phyloP scores from a whole-genome alignment of 768 basidiomycete genomes.

The Pleurotus citrinopileatus region DNA sequence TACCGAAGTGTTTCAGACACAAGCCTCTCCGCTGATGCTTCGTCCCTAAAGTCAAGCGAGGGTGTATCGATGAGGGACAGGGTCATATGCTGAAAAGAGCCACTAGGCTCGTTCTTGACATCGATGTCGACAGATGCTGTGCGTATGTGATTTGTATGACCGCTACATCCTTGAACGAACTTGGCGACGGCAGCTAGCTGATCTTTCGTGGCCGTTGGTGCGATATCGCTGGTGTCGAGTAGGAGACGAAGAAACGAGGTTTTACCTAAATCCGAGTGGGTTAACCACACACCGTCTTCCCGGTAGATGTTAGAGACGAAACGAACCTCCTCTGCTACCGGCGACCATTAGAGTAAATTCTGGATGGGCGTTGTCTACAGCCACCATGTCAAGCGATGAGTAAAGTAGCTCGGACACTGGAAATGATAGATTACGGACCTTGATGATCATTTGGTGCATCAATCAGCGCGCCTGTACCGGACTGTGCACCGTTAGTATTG shows the following conservation, averaged over 20 bases:
- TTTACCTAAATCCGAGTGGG: slow-evolving; percentile 57
- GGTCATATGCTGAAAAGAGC: slow-evolving; percentile 45
- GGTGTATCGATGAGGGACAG: slow-evolving; percentile 83
- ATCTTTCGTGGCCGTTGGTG: slow-evolving; percentile 60
- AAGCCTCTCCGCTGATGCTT: slow-evolving; percentile 57
- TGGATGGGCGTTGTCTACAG: slow-evolving; percentile 1
- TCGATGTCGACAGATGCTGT: slow-evolving; percentile 71
- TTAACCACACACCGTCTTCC: slow-evolving; percentile 15
- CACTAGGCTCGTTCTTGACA: slow-evolving; percentile 47
- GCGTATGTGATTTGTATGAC: slow-evolving; percentile 72
- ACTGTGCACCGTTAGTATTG: not conserved
- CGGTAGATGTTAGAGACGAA: slow-evolving; percentile 12
- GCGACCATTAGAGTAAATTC: slow-evolving; percentile 70
- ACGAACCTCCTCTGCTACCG: slow-evolving; percentile 68
- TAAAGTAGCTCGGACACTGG: not conserved
- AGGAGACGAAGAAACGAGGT: slow-evolving; percentile 84
- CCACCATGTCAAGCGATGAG: not conserved
- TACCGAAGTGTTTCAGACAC: slow-evolving; percentile 67
- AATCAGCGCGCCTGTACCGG: slow-evolving; percentile 4
- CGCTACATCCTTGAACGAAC: slow-evolving; percentile 73
- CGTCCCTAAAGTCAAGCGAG: slow-evolving; percentile 72
- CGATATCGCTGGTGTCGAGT: slow-evolving; percentile 75
- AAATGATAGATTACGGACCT: not conserved
- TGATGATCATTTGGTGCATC: slow-evolving; percentile 7
- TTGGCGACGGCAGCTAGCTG: slow-evolving; percentile 80